These are phyloP conservation scores for Yamadazyma friedrichii DNA, from an alignment of 1,139 yeast genomes.

Conservation along the genomic window DNA sequence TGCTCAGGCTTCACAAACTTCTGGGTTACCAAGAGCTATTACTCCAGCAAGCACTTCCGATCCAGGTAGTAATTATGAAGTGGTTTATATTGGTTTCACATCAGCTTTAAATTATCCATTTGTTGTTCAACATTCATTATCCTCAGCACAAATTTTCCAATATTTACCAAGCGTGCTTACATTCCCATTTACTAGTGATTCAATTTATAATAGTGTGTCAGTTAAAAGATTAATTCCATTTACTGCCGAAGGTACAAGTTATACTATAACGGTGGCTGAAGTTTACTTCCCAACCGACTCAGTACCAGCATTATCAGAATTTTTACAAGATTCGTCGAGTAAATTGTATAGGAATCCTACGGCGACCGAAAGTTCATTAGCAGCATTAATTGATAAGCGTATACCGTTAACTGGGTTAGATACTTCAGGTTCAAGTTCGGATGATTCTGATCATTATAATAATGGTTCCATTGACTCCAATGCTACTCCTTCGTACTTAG, in stretches of 20 bases:
- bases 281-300: slow-evolving; percentile 63
- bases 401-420: slow-evolving; percentile 60
- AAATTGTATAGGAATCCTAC: slow-evolving; percentile 50
- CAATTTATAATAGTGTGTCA: slow-evolving; percentile 37
- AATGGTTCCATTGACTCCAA: slow-evolving; percentile 45
- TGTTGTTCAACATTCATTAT: slow-evolving; percentile 61
- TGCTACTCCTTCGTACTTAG: slow-evolving; percentile 14
- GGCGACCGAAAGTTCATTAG: slow-evolving; percentile 46
- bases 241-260: slow-evolving; percentile 47
- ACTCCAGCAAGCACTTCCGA: slow-evolving; percentile 47
- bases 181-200: slow-evolving; percentile 46
- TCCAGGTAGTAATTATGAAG: slow-evolving; percentile 51
- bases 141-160: slow-evolving; percentile 76
- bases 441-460: slow-evolving; percentile 38
- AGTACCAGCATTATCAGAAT: slow-evolving; percentile 42
- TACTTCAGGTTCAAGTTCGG: slow-evolving; percentile 18
- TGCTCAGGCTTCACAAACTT: slow-evolving; percentile 37
- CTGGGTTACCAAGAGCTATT: slow-evolving; percentile 69
- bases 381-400: slow-evolving; percentile 58
- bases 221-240: slow-evolving; percentile 68
- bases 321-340: slow-evolving; percentile 46
- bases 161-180: slow-evolving; percentile 59
- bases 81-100: slow-evolving; percentile 72
- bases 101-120: slow-evolving; percentile 68
- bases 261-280: slow-evolving; percentile 74